Percentiles rank a stretch among this genome's conserved stretches.
phyloP scores from a whole-genome alignment of 805 yeast genomes.

The Isabelozyma pseudorhagii region DNA sequence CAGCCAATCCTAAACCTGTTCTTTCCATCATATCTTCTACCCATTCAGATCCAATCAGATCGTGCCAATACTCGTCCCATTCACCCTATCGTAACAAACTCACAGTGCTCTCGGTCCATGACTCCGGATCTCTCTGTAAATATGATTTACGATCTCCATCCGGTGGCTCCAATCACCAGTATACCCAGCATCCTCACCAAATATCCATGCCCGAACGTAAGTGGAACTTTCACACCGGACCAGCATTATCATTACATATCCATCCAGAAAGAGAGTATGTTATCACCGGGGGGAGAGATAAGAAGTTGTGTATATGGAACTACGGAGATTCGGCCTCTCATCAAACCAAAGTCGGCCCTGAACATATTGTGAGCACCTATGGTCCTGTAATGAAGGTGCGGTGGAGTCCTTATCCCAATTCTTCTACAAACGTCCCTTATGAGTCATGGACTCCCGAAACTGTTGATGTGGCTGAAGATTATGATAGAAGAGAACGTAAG shows the following conservation, averaged over 20 bases:
- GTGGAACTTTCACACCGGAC: constrained; percentile 87
- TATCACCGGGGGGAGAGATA: constrained; percentile 91
- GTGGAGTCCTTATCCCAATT: constrained; percentile 45
- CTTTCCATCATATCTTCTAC: constrained; percentile 47
- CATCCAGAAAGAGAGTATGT: constrained; percentile 81
- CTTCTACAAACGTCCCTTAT: neutral
- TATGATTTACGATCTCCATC: constrained; percentile 66
- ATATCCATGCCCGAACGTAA: constrained; percentile 61
- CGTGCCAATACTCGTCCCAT: constrained; percentile 52
- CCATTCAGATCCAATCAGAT: constrained; percentile 67
- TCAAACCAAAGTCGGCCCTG: constrained; percentile 46
- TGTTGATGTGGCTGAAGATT: constrained; percentile 1
- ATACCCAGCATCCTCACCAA: constrained; percentile 7
- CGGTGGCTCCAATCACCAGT: constrained; percentile 5
- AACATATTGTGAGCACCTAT: constrained; percentile 67
- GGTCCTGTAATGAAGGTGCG: constrained; percentile 75
- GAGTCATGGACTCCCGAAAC: constrained; percentile 7
- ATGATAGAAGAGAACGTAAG: constrained; percentile 8
- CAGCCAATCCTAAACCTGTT: constrained; percentile 43
- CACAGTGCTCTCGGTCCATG: constrained; percentile 74
- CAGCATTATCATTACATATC: constrained; percentile 85
- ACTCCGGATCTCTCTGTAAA: constrained; percentile 80
- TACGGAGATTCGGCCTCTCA: constrained; percentile 23
- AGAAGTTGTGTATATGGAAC: constrained; percentile 74
- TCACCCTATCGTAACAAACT: constrained; percentile 36